Conservation (phyloP, 2,329 filamentous ascomycete genomes). For the Colletotrichum sp. region DNA sequence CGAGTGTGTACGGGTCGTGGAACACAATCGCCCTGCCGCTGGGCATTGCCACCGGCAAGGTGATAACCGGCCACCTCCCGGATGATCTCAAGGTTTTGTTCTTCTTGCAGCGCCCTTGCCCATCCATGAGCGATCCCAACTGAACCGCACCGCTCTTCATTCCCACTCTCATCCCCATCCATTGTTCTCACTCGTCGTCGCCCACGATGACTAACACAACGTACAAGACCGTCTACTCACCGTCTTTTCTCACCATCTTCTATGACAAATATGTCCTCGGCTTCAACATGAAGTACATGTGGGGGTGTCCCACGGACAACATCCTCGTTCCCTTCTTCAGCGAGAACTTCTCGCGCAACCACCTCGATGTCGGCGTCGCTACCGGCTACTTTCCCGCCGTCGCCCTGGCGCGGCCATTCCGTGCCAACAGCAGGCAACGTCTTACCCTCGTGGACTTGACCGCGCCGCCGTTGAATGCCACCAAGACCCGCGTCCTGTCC, state of each 20-base stretch:
- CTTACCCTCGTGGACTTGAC: conserved; percentile 43
- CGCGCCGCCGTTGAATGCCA: conserved; percentile 32
- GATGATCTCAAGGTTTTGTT: not conserved
- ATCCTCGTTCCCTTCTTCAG: conserved; percentile 39
- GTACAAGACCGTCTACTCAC: conserved; percentile 5
- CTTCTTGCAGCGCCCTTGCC: not conserved
- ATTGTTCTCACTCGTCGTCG: not conserved
- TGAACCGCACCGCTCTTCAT: not conserved
- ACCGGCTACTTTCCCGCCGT: conserved; percentile 41
- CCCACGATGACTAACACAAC: conserved; percentile 5
- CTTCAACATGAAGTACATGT: conserved; percentile 39
- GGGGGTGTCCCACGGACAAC: conserved; percentile 35
- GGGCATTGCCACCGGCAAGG: not conserved
- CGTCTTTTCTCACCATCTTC: conserved; percentile 21
- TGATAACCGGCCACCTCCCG: not conserved
- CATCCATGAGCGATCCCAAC: not conserved
- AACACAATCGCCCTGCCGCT: not conserved
- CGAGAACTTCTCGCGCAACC: conserved; percentile 36
- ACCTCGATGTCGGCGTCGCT: conserved; percentile 46
- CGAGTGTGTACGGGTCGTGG: not conserved
- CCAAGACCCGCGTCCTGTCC: conserved; percentile 29
- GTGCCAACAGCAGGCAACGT: conserved; percentile 24
- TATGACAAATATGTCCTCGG: conserved; percentile 38
- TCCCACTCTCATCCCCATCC: not conserved
- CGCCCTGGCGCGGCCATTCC: conserved; percentile 25